Conservation (phyloP, 208 protist genomes). For the Novymonas esmeraldas region DNA sequence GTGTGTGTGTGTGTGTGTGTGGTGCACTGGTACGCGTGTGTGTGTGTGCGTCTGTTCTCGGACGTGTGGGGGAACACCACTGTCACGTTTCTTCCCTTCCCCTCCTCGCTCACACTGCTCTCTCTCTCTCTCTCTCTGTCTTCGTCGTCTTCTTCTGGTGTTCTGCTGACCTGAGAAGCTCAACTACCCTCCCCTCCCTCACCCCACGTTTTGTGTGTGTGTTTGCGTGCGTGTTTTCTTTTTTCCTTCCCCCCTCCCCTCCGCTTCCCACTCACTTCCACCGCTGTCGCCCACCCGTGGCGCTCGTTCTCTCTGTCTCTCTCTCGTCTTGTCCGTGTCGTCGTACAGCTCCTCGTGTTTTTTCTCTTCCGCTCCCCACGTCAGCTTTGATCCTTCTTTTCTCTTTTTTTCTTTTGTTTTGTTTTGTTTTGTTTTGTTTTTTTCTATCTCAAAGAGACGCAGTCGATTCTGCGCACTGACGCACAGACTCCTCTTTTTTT, state of each 20-base stretch:
- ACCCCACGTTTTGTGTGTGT: background rate
- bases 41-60: background rate
- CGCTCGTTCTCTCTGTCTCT: slow-evolving; percentile 1
- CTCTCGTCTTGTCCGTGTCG: background rate
- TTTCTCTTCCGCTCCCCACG: background rate
- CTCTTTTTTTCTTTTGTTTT: background rate
- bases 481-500: slow-evolving; percentile 17
- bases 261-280: background rate
- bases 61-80: background rate
- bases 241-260: background rate
- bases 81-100: background rate
- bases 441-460: slow-evolving; percentile 5
- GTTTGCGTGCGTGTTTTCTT: background rate
- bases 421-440: slow-evolving; percentile 12
- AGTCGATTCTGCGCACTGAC: background rate
- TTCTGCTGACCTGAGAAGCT: background rate
- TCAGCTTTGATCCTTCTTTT: background rate
- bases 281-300: too few relatives aligned
- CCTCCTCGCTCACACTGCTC: background rate
- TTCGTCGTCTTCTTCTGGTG: slow-evolving; percentile 5
- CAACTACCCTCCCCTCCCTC: background rate
- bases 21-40: too few relatives aligned
- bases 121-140: slow-evolving; percentile 5
- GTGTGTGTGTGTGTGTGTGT: too few relatives aligned
- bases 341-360: background rate